Evolutionary conservation across 768 basidiomycete species (phyloP), one percentile per base, ranked within the genome.

Genomic region (Cubamyces sp.): DNA sequence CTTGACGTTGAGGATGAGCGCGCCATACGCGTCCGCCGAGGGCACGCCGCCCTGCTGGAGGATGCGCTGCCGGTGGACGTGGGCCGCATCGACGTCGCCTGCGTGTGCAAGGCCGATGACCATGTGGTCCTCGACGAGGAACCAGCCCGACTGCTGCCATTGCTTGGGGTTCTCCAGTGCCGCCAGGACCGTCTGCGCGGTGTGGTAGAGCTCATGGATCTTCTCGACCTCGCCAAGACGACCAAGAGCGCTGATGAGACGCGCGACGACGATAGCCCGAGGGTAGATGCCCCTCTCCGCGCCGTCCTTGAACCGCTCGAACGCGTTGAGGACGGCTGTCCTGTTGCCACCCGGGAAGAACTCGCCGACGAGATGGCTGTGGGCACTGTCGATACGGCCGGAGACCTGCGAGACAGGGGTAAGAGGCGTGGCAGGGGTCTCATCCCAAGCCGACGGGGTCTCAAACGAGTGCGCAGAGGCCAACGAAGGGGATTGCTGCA

Each of bases 21-120:
- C 90, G 5, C 92, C 96, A 70, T 98, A 99, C 0, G 95, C 90
- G 59, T 98, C 94, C 0, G 95, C 89, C 0, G 85, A 87, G 5
- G 96, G 96, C 2, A 87, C 82, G 14, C 86, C 82, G 0, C 92
- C 91, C 19, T 88, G 84, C 54, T 89, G 83, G 19, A 96, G 78
- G 37, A 99, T 87, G 47, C 92, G 83, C 19, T 77, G 70, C 19
- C 95, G 86, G 74, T 98, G 92, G 5, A 87, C 78, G 71, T 92
- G 92, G 3, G 94, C 96, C 15, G 84, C 80, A 50, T 92, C 87
- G 58, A 92, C 76, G 58, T 92, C 84, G 0, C 94, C 94, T 0
- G 86, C 81, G 66, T 96, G 91, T 1, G 93, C 94, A 15, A 87
- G 80, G 0, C 90, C 93, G 58, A 92, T 85, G 64, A 98, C 81